A percentile compares a stretch with the other conserved stretches of the same genome.
phyloP scores from a whole-genome alignment of 495 filamentous ascomycete genomes.

The Pyrenula aspistea region DNA sequence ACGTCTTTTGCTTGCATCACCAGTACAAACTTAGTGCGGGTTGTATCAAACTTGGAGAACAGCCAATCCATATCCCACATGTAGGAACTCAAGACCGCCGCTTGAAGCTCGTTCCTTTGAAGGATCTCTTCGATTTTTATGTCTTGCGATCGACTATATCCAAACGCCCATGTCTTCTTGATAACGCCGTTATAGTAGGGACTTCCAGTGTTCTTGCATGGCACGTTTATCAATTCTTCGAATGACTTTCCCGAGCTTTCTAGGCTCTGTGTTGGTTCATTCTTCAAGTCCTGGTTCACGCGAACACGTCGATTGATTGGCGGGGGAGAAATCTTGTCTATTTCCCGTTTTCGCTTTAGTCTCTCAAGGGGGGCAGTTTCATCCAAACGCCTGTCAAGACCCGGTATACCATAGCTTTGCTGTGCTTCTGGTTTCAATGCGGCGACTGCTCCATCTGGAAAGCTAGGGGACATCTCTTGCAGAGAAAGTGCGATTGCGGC shows the following conservation, averaged over 20 bases:
- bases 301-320: conserved; percentile 7
- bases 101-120: conserved; percentile 52
- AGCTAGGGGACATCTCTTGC: conserved; percentile 7
- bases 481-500: conserved; percentile 43
- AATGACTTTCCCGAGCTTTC: conserved; percentile 1
- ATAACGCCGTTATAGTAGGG: conserved; percentile 62
- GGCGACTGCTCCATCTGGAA: not conserved
- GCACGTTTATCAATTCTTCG: not conserved
- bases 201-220: conserved; percentile 19
- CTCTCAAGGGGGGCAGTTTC: conserved; percentile 74
- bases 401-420: conserved; percentile 21
- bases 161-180: conserved; percentile 68
- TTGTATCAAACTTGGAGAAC: conserved; percentile 42
- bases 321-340: conserved; percentile 25
- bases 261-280: conserved; percentile 10
- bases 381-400: conserved; percentile 69
- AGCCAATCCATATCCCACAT: conserved; percentile 75
- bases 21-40: conserved; percentile 45
- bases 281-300: conserved; percentile 8
- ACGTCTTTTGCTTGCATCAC: conserved; percentile 59
- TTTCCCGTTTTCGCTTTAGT: conserved; percentile 46
- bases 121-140: conserved; percentile 89
- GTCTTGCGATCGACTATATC: conserved; percentile 50
- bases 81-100: conserved; percentile 78
- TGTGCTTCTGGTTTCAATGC: not conserved